These are phyloP conservation scores for Nigrospora oryzae DNA, from an alignment of 2,329 filamentous ascomycete genomes.

Conservation along the genomic window DNA sequence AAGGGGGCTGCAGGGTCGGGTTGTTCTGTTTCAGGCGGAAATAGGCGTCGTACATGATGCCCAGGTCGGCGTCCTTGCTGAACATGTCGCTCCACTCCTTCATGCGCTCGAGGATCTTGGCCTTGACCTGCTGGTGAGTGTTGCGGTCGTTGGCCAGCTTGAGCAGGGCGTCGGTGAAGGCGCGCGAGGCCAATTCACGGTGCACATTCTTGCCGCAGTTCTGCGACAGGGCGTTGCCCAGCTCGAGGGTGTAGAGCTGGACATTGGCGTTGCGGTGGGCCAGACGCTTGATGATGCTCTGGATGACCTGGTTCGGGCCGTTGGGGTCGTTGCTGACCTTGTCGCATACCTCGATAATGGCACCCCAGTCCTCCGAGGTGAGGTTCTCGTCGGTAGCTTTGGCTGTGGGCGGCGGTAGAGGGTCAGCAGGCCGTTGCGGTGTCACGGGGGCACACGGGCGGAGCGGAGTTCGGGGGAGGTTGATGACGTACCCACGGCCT, in stretches of 20 bases:
- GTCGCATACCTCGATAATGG: conserved; percentile 57
- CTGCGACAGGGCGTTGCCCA: conserved; percentile 84
- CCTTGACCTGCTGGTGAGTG: conserved; percentile 92
- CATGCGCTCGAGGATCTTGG: conserved; percentile 95
- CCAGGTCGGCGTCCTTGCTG: conserved; percentile 76
- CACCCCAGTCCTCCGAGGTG: conserved; percentile 68
- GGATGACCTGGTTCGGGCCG: conserved; percentile 73
- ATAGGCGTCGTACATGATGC: conserved; percentile 96
- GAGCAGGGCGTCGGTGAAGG: conserved; percentile 88
- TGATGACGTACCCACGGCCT: conserved; percentile 34
- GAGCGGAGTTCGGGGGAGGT: conserved; percentile 1
- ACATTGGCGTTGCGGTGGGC: conserved; percentile 94
- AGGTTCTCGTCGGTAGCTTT: conserved; percentile 96
- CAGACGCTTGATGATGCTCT: conserved; percentile 83
- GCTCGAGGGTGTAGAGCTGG: conserved; percentile 88
- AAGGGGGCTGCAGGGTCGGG: conserved; percentile 82
- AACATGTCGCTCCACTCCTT: conserved; percentile 96
- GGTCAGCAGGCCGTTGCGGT: conserved; percentile 8
- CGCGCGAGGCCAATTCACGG: conserved; percentile 80
- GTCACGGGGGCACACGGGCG: background rate
- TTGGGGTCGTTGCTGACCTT: conserved; percentile 45
- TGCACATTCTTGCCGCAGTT: conserved; percentile 85
- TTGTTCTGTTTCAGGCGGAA: conserved; percentile 76
- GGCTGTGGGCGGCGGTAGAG: conserved; percentile 25
- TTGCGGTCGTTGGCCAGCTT: conserved; percentile 90